Conservation (phyloP, 495 filamentous ascomycete genomes). For the Rusavskia elegans region DNA sequence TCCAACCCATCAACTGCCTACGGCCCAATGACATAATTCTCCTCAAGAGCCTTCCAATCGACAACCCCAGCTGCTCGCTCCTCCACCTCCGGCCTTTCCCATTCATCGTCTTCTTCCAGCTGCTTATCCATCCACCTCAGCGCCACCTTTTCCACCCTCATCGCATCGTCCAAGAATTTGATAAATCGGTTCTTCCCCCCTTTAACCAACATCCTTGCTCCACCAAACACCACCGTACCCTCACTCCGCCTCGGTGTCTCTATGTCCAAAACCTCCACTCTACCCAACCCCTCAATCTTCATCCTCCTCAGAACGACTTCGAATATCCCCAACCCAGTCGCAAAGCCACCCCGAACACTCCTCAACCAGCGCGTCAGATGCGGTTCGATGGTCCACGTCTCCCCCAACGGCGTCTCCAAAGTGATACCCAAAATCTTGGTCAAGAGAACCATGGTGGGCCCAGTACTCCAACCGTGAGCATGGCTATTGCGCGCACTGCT, state of each 20-base stretch:
- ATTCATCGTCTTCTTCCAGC: background rate
- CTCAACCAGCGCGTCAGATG: conserved; percentile 31
- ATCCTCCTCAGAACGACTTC: conserved; percentile 16
- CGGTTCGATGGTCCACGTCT: conserved; percentile 35
- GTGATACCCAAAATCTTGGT: conserved; percentile 38
- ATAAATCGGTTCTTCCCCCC: conserved; percentile 4
- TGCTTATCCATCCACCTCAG: background rate
- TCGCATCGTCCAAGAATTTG: conserved; percentile 1
- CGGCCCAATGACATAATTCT: background rate
- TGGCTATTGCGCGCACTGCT: conserved; percentile 36
- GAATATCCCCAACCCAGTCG: conserved; percentile 35
- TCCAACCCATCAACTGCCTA: background rate
- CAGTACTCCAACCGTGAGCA: conserved; percentile 45
- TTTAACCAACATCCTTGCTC: conserved; percentile 2
- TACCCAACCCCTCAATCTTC: conserved; percentile 17
- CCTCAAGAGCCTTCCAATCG: background rate
- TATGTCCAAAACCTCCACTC: conserved; percentile 22
- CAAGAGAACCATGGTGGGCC: conserved; percentile 39
- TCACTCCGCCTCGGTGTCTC: conserved; percentile 27
- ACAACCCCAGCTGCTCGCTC: background rate
- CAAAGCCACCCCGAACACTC: conserved; percentile 38
- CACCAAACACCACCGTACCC: conserved; percentile 26
- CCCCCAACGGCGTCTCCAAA: conserved; percentile 29
- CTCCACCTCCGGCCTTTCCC: background rate
- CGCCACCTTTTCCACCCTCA: conserved; percentile 8